Percentiles rank a stretch among this genome's conserved stretches.
These are phyloP conservation scores for Otatea glauca DNA, from an alignment of 176 grass and related monocot genomes.

Conservation along the genomic window DNA sequence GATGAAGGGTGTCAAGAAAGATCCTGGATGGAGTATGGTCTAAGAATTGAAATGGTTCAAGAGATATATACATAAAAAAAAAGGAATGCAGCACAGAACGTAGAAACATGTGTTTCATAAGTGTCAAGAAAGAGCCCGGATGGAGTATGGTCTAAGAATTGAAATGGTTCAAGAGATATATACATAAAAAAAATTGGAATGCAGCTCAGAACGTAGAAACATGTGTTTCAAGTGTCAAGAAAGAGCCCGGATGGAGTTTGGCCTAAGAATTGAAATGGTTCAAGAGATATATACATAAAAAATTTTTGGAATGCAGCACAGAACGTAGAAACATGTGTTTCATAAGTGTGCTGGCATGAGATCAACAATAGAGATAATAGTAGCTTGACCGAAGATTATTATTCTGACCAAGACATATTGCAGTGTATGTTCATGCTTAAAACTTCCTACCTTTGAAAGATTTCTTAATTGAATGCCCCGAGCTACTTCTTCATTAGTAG, in stretches of 20 bases:
- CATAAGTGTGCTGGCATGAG: not conserved
- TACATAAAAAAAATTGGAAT: constrained; percentile 3
- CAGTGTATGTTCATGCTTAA: constrained; percentile 31
- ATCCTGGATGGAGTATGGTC: constrained; percentile 70
- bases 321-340: constrained; percentile 22
- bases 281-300: constrained; percentile 7
- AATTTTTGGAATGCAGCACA: constrained; percentile 21
- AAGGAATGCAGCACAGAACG: not conserved
- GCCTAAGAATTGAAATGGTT: constrained; percentile 42
- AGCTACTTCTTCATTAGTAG: constrained; percentile 35
- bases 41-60: constrained; percentile 39
- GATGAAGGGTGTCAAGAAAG: constrained; percentile 62
- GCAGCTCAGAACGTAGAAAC: constrained; percentile 17
- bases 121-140: constrained; percentile 66
- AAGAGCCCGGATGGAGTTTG: constrained; percentile 73
- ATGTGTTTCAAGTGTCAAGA: constrained; percentile 34
- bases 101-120: constrained; percentile 28
- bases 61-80: not conserved
- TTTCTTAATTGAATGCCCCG: not conserved
- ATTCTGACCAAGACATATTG: constrained; percentile 10
- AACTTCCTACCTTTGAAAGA: constrained; percentile 11
- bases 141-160: constrained; percentile 62
- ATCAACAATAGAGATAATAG: not conserved
- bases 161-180: constrained; percentile 19
- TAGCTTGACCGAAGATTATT: not conserved